These are phyloP conservation scores for Globisporangium lucens DNA, from an alignment of 352 stramenopile genomes.

Conservation along the genomic window DNA sequence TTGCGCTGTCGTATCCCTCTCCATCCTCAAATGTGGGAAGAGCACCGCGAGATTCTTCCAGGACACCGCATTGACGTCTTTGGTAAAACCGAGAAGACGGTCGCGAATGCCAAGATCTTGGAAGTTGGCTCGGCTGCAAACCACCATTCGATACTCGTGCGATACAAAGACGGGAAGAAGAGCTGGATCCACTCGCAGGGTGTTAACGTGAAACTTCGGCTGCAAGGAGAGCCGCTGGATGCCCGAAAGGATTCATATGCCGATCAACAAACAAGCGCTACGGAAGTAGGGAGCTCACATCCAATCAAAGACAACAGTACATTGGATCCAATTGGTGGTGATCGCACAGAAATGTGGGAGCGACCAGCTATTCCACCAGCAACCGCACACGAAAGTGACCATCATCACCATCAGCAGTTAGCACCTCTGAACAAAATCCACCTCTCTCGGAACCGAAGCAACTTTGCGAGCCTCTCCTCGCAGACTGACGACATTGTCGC, in stretches of 20 bases:
- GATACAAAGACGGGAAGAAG: slow-evolving; percentile 28
- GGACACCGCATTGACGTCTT: slow-evolving; percentile 31
- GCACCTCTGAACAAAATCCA: not conserved
- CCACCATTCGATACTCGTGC: slow-evolving; percentile 19
- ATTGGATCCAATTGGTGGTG: not conserved
- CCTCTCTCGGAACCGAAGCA: slow-evolving; percentile 2
- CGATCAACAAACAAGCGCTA: not conserved
- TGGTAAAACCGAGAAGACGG: slow-evolving; percentile 19
- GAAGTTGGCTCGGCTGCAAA: slow-evolving; percentile 9
- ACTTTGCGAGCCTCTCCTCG: not conserved
- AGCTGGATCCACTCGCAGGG: slow-evolving; percentile 24
- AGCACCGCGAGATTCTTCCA: slow-evolving; percentile 19
- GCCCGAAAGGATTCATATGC: not conserved
- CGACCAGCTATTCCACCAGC: not conserved
- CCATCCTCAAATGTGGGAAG: slow-evolving; percentile 21
- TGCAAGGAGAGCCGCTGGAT: slow-evolving; percentile 18
- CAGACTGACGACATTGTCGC: not conserved
- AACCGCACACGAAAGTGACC: not conserved
- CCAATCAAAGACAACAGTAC: not conserved
- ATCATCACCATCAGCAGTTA: not conserved
- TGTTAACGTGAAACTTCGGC: slow-evolving; percentile 27
- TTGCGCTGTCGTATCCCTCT: slow-evolving; percentile 28
- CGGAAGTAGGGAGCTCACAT: not conserved
- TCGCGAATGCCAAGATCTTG: slow-evolving; percentile 24
- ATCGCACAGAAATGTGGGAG: not conserved